Evolutionary conservation across 1,139 yeast species (phyloP).

Genomic region (Pichia sp.): DNA sequence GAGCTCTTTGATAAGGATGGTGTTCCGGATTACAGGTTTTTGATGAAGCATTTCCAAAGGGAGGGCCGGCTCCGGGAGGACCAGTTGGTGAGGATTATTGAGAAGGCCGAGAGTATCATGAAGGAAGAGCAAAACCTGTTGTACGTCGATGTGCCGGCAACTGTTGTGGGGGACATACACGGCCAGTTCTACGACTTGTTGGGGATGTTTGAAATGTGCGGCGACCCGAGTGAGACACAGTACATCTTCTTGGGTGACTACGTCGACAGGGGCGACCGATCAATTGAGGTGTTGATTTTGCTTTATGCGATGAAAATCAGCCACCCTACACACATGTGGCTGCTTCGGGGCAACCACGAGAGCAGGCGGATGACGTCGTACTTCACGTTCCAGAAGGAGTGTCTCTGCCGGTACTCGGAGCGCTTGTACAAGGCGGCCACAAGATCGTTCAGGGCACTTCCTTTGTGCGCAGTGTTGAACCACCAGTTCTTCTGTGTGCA

Average conservation of each 20-base stretch:
- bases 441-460: constrained; percentile 78
- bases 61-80: constrained; percentile 77
- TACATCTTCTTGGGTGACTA: constrained; percentile 93
- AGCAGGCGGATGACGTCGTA: constrained; percentile 93
- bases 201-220: constrained; percentile 91
- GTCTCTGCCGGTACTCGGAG: constrained; percentile 80
- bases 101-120: constrained; percentile 61
- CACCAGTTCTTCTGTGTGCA: constrained; percentile 80
- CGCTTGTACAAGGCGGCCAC: constrained; percentile 74
- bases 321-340: constrained; percentile 61
- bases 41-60: constrained; percentile 66
- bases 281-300: constrained; percentile 85
- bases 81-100: constrained; percentile 67
- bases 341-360: constrained; percentile 95
- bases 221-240: constrained; percentile 71
- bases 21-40: constrained; percentile 67
- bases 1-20: constrained; percentile 62
- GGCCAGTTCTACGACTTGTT: constrained; percentile 91
- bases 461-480: constrained; percentile 78
- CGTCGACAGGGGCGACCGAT: constrained; percentile 97
- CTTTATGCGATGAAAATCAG: constrained; percentile 75
- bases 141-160: constrained; percentile 84
- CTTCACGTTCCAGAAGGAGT: constrained; percentile 93
- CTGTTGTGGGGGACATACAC: constrained; percentile 95
- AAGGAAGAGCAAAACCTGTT: constrained; percentile 73